Percentiles rank a stretch among this genome's conserved stretches.
These are phyloP conservation scores for Tarenaya hassleriana DNA, from an alignment of 345 rosid species.

Conservation along the genomic window DNA sequence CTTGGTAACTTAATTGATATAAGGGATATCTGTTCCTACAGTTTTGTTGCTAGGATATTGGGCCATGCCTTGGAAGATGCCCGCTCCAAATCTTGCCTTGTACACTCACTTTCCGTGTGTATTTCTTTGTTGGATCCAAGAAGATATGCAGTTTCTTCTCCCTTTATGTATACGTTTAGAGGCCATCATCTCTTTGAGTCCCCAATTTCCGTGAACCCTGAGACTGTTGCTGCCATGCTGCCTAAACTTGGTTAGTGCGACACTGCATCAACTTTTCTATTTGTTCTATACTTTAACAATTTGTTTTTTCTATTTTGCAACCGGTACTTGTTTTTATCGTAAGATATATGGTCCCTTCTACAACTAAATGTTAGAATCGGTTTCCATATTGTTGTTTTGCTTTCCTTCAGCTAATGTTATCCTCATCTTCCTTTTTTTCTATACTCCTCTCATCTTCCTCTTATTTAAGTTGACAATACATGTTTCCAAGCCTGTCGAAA, in stretches of 20 bases:
- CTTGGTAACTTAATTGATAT: constrained; percentile 6
- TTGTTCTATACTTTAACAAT: constrained; percentile 10
- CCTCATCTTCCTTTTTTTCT: no score
- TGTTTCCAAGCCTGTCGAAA: constrained; percentile 1
- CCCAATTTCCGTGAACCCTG: constrained; percentile 72
- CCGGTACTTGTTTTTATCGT: not conserved
- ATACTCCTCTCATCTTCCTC: constrained; percentile 10
- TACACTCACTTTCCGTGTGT: constrained; percentile 92
- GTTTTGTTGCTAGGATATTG: constrained; percentile 89
- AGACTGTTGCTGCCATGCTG: constrained; percentile 87
- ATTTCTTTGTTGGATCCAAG: constrained; percentile 94
- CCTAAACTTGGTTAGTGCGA: constrained; percentile 80
- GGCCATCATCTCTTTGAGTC: constrained; percentile 78
- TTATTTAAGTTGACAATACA: not conserved
- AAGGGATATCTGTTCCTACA: constrained; percentile 31
- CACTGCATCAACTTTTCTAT: not conserved
- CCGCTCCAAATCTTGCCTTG: constrained; percentile 84
- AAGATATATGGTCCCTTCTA: not conserved
- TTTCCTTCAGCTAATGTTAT: no score
- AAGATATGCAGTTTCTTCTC: constrained; percentile 64
- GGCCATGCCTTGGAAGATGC: constrained; percentile 90
- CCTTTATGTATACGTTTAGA: constrained; percentile 78
- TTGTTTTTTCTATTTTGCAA: not conserved
- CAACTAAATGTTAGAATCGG: constrained; percentile 7
- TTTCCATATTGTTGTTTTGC: constrained; percentile 3